A percentile compares a stretch with the other conserved stretches of the same genome.
phyloP scores from a whole-genome alignment of 2,329 filamentous ascomycete species.

The Sarocladium strictum region DNA sequence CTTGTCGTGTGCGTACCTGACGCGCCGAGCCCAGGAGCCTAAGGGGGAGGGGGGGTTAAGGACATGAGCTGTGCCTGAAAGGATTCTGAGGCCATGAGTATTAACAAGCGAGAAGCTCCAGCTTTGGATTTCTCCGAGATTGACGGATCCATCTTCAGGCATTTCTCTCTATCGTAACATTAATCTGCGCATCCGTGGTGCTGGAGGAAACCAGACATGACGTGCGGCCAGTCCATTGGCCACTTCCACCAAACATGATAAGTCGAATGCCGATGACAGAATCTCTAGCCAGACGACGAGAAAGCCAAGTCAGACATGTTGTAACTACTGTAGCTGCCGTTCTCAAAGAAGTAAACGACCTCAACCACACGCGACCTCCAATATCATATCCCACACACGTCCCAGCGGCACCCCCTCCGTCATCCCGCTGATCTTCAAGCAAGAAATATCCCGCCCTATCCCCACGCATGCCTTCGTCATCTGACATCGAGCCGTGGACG shows the following conservation, averaged over 20 bases:
- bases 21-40: neutral
- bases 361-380: too few species aligned
- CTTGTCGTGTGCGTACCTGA: neutral
- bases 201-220: neutral
- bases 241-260: neutral
- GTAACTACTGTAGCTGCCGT: neutral
- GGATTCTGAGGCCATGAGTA: neutral
- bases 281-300: neutral
- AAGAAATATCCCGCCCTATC: neutral
- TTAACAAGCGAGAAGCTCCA: neutral
- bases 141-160: too few species aligned
- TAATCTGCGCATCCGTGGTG: neutral
- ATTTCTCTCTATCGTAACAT: too few species aligned
- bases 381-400: neutral
- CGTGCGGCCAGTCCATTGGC: neutral
- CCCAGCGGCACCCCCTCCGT: neutral
- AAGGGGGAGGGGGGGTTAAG: neutral
- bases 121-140: too few species aligned
- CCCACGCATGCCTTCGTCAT: neutral
- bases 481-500: slow-evolving; percentile 1
- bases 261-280: neutral
- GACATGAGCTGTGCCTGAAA: neutral
- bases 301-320: neutral
- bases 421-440: neutral
- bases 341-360: neutral